phyloP scores from a whole-genome alignment of 148 eudicot species.

The Rhododendron molle region DNA sequence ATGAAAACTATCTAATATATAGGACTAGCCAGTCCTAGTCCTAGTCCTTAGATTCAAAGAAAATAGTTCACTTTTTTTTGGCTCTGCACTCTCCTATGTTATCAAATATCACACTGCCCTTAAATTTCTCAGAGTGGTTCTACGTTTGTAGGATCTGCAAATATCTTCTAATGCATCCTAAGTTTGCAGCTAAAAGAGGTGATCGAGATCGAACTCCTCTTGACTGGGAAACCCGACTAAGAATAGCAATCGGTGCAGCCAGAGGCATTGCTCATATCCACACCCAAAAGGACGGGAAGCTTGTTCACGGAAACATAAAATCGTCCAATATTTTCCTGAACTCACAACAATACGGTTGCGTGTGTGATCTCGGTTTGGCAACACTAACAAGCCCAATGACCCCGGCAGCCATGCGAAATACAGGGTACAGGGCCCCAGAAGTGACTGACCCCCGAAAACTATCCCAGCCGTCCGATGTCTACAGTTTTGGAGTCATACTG shows the following conservation, averaged over 20 bases:
- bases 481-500: conserved; percentile 70
- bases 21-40: not conserved
- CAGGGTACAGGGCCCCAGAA: conserved; percentile 80
- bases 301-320: conserved; percentile 84
- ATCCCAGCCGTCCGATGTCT: conserved; percentile 73
- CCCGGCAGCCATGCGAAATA: conserved; percentile 35
- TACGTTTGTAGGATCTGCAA: not conserved
- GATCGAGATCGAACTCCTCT: conserved; percentile 41
- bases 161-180: not conserved
- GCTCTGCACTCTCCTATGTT: not conserved
- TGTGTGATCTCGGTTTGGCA: conserved; percentile 71
- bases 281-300: conserved; percentile 43
- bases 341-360: conserved; percentile 44
- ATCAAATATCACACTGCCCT: not conserved
- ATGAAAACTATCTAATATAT: not conserved
- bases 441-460: conserved; percentile 51
- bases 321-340: conserved; percentile 77
- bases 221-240: conserved; percentile 69
- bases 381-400: conserved; percentile 42
- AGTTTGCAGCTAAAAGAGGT: conserved; percentile 52
- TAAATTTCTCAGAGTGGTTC: not conserved
- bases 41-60: not conserved
- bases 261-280: conserved; percentile 73
- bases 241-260: conserved; percentile 57
- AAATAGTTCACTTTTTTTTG: not conserved